Base-by-base conservation (phyloP, 2,329 filamentous ascomycete species). In the Ceratocystis lukuohia region DNA sequence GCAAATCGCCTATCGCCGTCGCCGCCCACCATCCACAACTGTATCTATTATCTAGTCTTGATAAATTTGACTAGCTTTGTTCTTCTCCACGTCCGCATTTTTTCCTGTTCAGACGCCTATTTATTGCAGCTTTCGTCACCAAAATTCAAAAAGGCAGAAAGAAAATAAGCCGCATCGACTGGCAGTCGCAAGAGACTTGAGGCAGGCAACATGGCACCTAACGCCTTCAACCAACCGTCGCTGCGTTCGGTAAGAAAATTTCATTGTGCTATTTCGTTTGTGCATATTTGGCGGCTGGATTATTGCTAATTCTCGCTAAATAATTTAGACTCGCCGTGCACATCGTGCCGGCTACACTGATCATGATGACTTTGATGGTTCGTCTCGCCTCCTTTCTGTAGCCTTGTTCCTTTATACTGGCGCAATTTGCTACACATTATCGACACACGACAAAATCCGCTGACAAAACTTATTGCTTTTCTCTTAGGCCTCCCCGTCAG, bases 401-500 rank as follows among this genome's bases (percentile, higher is more conserved):
- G 48, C 48, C 22, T 28, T 28, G 48, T 53, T 15, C 22, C 48
- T 28, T 5, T 22, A 5, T 15, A 10, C 20, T 15, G 20, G 48
- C 48, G 48, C 22, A 53, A 15, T 12, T 15, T 10, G 48, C 48
- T 25, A 15, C 22, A 12, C 3, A 20, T 22, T 20, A 10, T 25
- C 7, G 46, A n/a, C 46, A 20, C 5, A 5, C 48, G n/a, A 50
- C 48, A 10, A 8, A 4, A 15, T 28, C 22, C 30, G 25, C 50
- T 15, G 56, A 22, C 62, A 20, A 41, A 41, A 1, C 61, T 44
- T 8, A 25, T 17, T 28, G 8, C 37, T 57, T 17, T 53, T 20
- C 61, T 22, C 46, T 65, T 57, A 80, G 90, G 91, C 68, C 82
- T 96, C 10, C 93, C 93, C 17, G 88, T 96, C 67, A 88, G 91